Evolutionary conservation across 495 filamentous ascomycete genomes (phyloP).

Genomic region (Wilcoxina mikolae): DNA sequence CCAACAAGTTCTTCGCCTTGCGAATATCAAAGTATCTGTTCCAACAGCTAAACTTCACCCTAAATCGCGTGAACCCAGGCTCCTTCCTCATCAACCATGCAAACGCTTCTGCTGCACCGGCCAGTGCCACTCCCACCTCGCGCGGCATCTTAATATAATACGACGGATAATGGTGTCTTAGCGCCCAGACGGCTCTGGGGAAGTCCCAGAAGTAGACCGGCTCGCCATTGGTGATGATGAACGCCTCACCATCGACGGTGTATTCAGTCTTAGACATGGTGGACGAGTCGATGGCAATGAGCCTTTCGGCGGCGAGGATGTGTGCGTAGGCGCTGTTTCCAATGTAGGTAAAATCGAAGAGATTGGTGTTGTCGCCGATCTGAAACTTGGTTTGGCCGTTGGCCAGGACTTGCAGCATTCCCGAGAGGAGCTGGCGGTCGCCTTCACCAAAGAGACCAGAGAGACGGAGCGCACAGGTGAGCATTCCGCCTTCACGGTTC

Average conservation of each 20-base stretch:
- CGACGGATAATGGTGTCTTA: slow-evolving; percentile 48
- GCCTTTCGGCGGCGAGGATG: slow-evolving; percentile 53
- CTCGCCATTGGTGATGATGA: slow-evolving; percentile 85
- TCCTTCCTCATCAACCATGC: slow-evolving; percentile 54
- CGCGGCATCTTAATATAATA: slow-evolving; percentile 50
- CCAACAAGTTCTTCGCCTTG: slow-evolving; percentile 68
- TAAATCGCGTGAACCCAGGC: slow-evolving; percentile 57
- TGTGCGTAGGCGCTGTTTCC: slow-evolving; percentile 64
- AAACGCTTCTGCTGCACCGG: slow-evolving; percentile 52
- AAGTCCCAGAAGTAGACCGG: slow-evolving; percentile 97
- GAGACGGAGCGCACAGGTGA: slow-evolving; percentile 70
- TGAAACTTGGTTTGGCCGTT: slow-evolving; percentile 61
- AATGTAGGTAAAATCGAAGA: slow-evolving; percentile 75
- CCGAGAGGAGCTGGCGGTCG: slow-evolving; percentile 50
- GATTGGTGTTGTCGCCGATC: slow-evolving; percentile 74
- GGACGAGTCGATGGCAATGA: slow-evolving; percentile 45
- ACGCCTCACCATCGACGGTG: slow-evolving; percentile 81
- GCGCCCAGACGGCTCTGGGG: slow-evolving; percentile 59
- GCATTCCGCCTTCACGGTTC: slow-evolving; percentile 57
- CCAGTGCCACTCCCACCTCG: slow-evolving; percentile 48
- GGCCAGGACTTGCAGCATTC: slow-evolving; percentile 50
- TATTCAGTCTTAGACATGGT: slow-evolving; percentile 47
- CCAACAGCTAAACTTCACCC: slow-evolving; percentile 66
- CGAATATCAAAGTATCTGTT: slow-evolving; percentile 69
- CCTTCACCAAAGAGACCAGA: slow-evolving; percentile 66